Percentiles rank a stretch among this genome's conserved stretches.
Conservation (phyloP, 2,329 filamentous ascomycete genomes). For the Arthrobotrys iridis region DNA sequence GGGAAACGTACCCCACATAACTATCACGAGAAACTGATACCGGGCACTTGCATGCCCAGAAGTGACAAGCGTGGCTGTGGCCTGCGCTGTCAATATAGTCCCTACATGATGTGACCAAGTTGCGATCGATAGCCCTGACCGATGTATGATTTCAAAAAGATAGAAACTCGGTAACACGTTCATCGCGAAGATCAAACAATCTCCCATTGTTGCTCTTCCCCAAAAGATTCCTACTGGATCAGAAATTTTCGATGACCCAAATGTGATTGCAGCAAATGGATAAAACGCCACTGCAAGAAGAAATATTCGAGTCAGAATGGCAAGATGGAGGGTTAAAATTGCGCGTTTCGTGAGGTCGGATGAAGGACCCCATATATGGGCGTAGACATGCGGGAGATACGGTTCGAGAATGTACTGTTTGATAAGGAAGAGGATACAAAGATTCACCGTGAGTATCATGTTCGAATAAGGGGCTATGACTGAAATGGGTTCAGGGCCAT, state of each 20-base stretch:
- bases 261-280: not conserved
- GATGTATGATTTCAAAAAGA: slow-evolving; percentile 3
- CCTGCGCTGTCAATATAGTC: not conserved
- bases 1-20: not conserved
- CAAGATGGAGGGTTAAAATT: not conserved
- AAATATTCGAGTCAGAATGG: not conserved
- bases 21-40: not conserved
- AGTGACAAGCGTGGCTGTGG: not conserved
- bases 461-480: not conserved
- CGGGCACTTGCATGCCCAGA: not conserved
- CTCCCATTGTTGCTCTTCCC: not conserved
- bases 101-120: slow-evolving; percentile 3
- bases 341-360: not conserved
- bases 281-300: not conserved
- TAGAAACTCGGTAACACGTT: not conserved
- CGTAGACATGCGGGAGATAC: not conserved
- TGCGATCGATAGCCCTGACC: not conserved
- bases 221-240: not conserved
- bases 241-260: not conserved
- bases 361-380: not conserved
- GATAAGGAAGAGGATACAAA: not conserved
- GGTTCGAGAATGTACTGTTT: not conserved
- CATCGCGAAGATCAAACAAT: not conserved
- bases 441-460: not conserved
- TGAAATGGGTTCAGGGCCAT: not conserved